Evolutionary conservation across 345 rosid species (phyloP), one percentile per base, ranked within the genome.

Genomic region (Eutrema heterophyllum): DNA sequence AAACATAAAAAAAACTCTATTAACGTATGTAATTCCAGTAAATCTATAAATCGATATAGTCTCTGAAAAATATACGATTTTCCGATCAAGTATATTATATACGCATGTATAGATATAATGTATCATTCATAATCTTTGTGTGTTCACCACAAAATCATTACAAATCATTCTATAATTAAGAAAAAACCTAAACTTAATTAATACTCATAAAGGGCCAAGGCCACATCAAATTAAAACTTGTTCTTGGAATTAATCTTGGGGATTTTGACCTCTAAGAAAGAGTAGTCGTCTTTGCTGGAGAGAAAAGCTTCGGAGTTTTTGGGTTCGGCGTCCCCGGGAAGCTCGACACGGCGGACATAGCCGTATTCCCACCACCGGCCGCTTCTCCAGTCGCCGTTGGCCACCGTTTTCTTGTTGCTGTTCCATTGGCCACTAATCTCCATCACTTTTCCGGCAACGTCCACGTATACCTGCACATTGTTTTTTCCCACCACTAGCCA

Each of bases 311-410:
- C 94, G 0, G 78, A 60, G 72, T 78, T 83, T 51, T 56, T 84
- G 83, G 83, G 71, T n/a, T 89, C 94, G 39, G 84, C 93, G 72
- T 93, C 96, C 63, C 83, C 82, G 2, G 93, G 96, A 26, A 93
- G 84, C 88, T 91, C 98, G 50, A 93, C 86, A 83, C 90, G 88
- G 73, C 97, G 83, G 6, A 88, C 94, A 29, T 62, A 89, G 16
- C 98, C 97, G 66, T 79, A 60, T 55, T 87, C 94, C 97, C 96
- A 93, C 98, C 97, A 93, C 15, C 81, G 77, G 32, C 86, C 87
- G 64, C 82, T 85, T 76, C 89, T 86, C 97, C 97, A 93, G 43
- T 93, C 97, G 70, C 79, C 36, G 75, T 79, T 85, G 1, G 65
- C 12, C 67, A 75, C 80, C 33, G 41, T 52, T 56, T 82, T 82